Evolutionary conservation across 1,139 yeast genomes (phyloP).

Genomic region (Saccharomyces pastorianus): DNA sequence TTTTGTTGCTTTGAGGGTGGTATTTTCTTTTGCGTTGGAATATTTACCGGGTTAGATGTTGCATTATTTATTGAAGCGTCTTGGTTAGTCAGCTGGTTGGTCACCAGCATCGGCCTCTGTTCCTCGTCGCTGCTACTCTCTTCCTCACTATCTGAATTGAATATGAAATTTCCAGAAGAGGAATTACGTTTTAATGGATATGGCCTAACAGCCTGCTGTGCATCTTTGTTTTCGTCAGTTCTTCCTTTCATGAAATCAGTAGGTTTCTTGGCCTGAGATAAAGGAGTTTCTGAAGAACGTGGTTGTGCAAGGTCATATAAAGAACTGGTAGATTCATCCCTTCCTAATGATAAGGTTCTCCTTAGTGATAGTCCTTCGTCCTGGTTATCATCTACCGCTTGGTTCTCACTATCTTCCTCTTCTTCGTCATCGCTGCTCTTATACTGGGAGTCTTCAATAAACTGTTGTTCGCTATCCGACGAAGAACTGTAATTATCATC

Average conservation of each 20-base stretch:
- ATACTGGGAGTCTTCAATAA: constrained; percentile 21
- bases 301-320: constrained; percentile 17
- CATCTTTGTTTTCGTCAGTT: background rate
- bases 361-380: constrained; percentile 15
- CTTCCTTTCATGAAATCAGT: background rate
- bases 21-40: background rate
- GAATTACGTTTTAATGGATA: constrained; percentile 11
- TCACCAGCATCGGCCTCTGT: background rate
- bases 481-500: constrained; percentile 34
- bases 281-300: background rate
- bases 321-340: constrained; percentile 17
- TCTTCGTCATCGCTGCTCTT: constrained; percentile 17
- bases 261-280: background rate
- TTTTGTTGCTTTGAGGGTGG: background rate
- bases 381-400: constrained; percentile 4
- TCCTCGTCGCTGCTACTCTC: constrained; percentile 4
- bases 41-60: background rate
- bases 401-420: constrained; percentile 5
- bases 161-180: constrained; percentile 24
- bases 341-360: constrained; percentile 27
- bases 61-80: background rate
- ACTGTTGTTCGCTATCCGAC: constrained; percentile 39
- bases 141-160: constrained; percentile 26
- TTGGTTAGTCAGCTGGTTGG: background rate
- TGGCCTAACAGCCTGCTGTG: background rate